phyloP scores from a whole-genome alignment of 768 basidiomycete species.

The Rhodocollybia butyracea region DNA sequence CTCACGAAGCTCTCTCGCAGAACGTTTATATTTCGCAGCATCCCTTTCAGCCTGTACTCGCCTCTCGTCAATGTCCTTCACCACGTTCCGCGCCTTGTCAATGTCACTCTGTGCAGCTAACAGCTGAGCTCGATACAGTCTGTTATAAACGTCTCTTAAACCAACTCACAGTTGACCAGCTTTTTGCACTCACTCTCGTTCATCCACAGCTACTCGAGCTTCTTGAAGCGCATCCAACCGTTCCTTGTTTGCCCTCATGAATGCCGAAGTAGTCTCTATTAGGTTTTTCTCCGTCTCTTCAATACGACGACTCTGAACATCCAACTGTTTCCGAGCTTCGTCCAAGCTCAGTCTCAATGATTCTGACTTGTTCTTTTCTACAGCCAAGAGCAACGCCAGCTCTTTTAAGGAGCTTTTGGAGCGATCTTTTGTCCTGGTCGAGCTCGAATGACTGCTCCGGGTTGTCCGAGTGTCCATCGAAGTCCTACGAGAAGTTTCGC shows the following conservation, averaged over 20 bases:
- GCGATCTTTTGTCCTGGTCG: constrained; percentile 50
- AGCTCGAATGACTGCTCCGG: constrained; percentile 28
- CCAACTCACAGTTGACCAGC: not conserved
- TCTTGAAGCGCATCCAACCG: constrained; percentile 25
- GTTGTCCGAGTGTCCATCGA: constrained; percentile 1
- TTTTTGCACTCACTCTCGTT: constrained; percentile 4
- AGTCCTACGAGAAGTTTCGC: not conserved
- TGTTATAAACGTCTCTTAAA: constrained; percentile 8
- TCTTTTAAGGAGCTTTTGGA: constrained; percentile 26
- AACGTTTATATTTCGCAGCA: constrained; percentile 34
- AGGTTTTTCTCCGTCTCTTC: constrained; percentile 39
- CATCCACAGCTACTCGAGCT: not conserved
- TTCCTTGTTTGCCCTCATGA: constrained; percentile 41
- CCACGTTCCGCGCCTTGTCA: constrained; percentile 39
- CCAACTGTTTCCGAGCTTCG: constrained; percentile 34
- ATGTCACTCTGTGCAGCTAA: constrained; percentile 47
- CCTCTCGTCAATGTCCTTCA: constrained; percentile 37
- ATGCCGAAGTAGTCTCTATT: constrained; percentile 34
- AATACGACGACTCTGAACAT: constrained; percentile 40
- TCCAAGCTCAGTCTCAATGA: constrained; percentile 38
- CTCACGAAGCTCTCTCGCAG: constrained; percentile 39
- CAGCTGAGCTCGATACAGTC: constrained; percentile 42
- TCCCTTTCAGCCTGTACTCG: constrained; percentile 44
- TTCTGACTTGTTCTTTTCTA: constrained; percentile 30
- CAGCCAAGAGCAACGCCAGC: constrained; percentile 38